Base-by-base conservation (phyloP, 768 basidiomycete genomes). In the Suillus variegatus region DNA sequence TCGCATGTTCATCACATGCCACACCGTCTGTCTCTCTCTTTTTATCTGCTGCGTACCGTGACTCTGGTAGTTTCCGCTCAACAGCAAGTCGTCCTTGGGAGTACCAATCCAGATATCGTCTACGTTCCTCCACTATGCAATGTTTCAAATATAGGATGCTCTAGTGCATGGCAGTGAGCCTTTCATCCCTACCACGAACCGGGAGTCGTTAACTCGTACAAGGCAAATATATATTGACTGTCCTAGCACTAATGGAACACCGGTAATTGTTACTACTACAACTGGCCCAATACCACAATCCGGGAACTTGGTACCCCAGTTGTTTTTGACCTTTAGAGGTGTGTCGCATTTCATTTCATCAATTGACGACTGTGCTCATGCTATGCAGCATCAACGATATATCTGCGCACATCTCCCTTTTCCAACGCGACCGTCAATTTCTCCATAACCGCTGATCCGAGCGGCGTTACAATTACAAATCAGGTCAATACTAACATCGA, bases 261-360 rank as follows among this genome's bases (percentile, higher is more conserved):
- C 68, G 20, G 8, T 70, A 12, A 69, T 76, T 35, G 74, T 80
- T 44, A 83, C 85, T 22, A 66, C 73, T 36, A 55, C 54, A 55
- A 32, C 25, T 52, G 86, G 86, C 2, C 82, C 85, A 6, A 77
- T 78, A 68, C 70, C 79, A 46, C 74, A 73, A 47, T 75, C 80
- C 18, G 79, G 73, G 25, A 73, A 81, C 63, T 78, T 85, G 46
- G 73, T 86, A 64, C 87, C 86, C 2, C 87, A 88, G 65, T 77
- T 88, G 77, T 88, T 87, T 69, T 71, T 88, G 63, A 78, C 76
- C 40, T 86, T 87, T 74, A 79, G 78, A 77, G 87, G 87, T 86
- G 16, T 60, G n/a, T 22, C 18, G 38, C 13, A 25, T 13, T 52
- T 60, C 13, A 46, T 38, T 49, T 20, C 35, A 16, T 43, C 65